Percentiles rank a stretch among this genome's conserved stretches.
Conservation (phyloP, 495 filamentous ascomycete genomes). For the Annulohypoxylon moriforme region DNA sequence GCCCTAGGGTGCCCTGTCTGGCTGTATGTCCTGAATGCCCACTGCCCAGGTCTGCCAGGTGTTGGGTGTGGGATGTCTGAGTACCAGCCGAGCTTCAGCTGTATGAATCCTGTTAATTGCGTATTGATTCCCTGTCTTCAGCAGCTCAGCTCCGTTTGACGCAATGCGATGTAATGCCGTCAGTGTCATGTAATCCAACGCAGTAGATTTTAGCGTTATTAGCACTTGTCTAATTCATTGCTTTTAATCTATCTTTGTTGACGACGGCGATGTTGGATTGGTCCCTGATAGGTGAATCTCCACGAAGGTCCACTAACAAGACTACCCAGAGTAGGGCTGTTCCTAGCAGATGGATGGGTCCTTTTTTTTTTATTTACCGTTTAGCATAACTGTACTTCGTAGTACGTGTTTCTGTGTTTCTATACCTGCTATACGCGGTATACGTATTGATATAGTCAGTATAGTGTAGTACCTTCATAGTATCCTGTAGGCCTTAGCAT, state of each 20-base stretch:
- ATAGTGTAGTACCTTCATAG: background rate
- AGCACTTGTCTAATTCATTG: constrained; percentile 17
- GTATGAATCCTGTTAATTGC: constrained; percentile 6
- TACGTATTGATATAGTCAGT: background rate
- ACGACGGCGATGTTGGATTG: constrained; percentile 25
- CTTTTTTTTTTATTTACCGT: constrained; percentile 24
- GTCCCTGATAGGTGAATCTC: constrained; percentile 19
- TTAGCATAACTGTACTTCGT: constrained; percentile 3
- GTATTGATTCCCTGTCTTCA: constrained; percentile 1
- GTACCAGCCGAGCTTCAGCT: constrained; percentile 35
- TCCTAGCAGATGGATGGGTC: constrained; percentile 30
- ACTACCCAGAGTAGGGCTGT: constrained; percentile 36
- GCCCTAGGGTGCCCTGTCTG: too few relatives aligned
- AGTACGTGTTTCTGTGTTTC: background rate
- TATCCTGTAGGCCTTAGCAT: too few relatives aligned
- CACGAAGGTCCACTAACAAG: constrained; percentile 31
- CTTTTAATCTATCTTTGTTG: constrained; percentile 30
- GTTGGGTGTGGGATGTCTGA: constrained; percentile 1
- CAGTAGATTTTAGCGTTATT: constrained; percentile 20
- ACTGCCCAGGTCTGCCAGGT: too few relatives aligned
- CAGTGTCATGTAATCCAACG: background rate
- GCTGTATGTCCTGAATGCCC: too few relatives aligned
- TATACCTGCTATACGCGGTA: background rate
- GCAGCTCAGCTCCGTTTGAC: constrained; percentile 30
- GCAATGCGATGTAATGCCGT: background rate